Evolutionary conservation across 2,329 filamentous ascomycete genomes (phyloP).

Genomic region (Calonectria leucothoes): DNA sequence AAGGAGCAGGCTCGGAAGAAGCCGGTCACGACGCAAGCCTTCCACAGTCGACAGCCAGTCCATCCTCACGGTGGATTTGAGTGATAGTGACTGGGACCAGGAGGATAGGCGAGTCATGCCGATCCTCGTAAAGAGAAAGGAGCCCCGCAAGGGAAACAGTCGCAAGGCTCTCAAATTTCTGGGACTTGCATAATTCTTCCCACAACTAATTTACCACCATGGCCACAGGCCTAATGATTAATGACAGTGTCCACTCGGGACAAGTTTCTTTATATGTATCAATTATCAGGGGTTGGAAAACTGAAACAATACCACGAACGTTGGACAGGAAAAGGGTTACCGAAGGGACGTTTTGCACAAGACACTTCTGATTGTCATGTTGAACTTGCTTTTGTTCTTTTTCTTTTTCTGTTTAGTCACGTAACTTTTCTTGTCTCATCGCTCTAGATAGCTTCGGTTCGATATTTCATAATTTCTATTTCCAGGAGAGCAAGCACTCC

Average conservation of each 20-base stretch:
- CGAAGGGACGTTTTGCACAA: neutral
- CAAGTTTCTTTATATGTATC: constrained; percentile 29
- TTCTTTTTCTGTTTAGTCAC: neutral
- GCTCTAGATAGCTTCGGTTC: constrained; percentile 5
- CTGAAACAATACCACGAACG: constrained; percentile 18
- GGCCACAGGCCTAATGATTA: constrained; percentile 30
- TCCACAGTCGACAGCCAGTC: constrained; percentile 43
- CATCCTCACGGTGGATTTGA: constrained; percentile 50
- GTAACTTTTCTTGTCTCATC: neutral
- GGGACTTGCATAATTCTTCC: constrained; percentile 53
- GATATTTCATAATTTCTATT: constrained; percentile 7
- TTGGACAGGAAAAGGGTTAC: constrained; percentile 11
- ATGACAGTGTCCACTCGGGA: constrained; percentile 32
- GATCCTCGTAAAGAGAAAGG: constrained; percentile 53
- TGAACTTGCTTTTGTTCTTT: neutral
- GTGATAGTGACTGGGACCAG: constrained; percentile 57
- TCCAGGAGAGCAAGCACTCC: neutral
- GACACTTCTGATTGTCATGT: constrained; percentile 6
- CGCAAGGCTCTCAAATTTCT: constrained; percentile 67
- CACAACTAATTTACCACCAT: neutral
- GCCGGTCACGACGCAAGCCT: constrained; percentile 40
- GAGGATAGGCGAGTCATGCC: constrained; percentile 67
- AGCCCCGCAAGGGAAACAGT: constrained; percentile 54
- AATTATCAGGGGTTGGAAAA: constrained; percentile 3
- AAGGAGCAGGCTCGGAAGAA: constrained; percentile 43